These are phyloP conservation scores for Fusarium sororula DNA, from an alignment of 2,329 filamentous ascomycete species.

Conservation along the genomic window DNA sequence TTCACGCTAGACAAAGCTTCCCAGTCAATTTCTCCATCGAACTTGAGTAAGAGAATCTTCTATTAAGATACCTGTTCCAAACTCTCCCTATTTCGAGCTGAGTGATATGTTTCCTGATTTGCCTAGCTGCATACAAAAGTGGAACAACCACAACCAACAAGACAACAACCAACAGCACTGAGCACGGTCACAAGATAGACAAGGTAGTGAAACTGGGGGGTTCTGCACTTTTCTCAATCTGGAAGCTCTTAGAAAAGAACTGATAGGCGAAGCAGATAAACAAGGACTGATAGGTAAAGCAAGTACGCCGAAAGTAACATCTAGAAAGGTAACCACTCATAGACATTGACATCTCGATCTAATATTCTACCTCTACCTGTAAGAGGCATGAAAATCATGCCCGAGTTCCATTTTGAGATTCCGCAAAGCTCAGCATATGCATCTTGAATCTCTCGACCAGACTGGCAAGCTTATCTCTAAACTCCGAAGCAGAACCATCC, in stretches of 20 bases:
- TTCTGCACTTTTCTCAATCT: neutral
- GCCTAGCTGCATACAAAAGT: neutral
- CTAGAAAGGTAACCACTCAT: neutral
- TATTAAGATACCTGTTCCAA: neutral
- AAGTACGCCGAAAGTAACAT: neutral
- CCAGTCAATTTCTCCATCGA: neutral
- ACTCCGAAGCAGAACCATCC: neutral
- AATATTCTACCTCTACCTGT: no score
- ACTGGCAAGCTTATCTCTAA: neutral
- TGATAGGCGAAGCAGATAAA: neutral
- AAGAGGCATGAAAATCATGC: fast-evolving
- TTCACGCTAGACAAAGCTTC: neutral
- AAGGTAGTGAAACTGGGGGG: neutral
- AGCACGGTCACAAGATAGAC: neutral
- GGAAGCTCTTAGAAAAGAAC: neutral
- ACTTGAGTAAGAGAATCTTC: no score
- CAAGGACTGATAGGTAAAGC: neutral
- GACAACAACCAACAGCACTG: neutral
- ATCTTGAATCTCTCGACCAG: neutral
- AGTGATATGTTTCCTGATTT: neutral
- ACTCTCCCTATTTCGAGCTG: neutral
- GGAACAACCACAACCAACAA: neutral
- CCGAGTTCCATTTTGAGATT: neutral
- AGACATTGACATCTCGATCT: neutral
- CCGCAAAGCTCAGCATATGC: neutral